Conservation (phyloP, 306 rosid species). For the Carpinus fangiana region DNA sequence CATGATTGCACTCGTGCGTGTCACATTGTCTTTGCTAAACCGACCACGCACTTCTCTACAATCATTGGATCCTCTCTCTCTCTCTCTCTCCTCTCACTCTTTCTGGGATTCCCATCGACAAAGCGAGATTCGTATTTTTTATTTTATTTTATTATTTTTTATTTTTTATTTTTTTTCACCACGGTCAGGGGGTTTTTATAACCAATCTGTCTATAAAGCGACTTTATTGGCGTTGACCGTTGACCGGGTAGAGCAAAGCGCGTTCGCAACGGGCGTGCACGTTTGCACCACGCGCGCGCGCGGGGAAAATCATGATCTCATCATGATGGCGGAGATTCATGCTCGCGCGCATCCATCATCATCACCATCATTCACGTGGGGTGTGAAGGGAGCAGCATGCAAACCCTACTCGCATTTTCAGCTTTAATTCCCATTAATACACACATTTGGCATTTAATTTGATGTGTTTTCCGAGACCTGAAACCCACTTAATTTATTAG, state of each 20-base stretch:
- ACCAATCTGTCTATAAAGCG: constrained; percentile 30
- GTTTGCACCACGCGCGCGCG: constrained; percentile 12
- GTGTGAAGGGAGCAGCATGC: not conserved
- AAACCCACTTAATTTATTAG: not conserved
- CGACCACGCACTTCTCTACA: constrained; percentile 51
- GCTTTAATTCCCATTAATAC: not conserved
- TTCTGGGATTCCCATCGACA: not conserved
- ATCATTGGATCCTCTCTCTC: constrained; percentile 53
- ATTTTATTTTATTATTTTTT: not conserved
- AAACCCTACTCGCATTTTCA: not conserved
- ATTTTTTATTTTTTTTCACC: constrained; percentile 29
- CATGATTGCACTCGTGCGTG: constrained; percentile 73
- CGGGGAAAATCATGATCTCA: constrained; percentile 41
- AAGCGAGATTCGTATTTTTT: not conserved
- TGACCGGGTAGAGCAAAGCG: constrained; percentile 24
- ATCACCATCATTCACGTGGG: not conserved
- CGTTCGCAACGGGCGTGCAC: constrained; percentile 12
- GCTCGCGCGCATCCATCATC: not conserved
- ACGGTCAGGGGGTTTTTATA: not conserved
- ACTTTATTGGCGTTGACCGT: constrained; percentile 52
- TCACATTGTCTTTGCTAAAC: constrained; percentile 48
- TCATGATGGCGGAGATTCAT: constrained; percentile 21
- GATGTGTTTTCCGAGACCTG: not conserved
- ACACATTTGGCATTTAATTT: not conserved
- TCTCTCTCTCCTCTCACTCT: not conserved